Evolutionary conservation across 345 rosid genomes (phyloP).

Genomic region (Populus nigra): DNA sequence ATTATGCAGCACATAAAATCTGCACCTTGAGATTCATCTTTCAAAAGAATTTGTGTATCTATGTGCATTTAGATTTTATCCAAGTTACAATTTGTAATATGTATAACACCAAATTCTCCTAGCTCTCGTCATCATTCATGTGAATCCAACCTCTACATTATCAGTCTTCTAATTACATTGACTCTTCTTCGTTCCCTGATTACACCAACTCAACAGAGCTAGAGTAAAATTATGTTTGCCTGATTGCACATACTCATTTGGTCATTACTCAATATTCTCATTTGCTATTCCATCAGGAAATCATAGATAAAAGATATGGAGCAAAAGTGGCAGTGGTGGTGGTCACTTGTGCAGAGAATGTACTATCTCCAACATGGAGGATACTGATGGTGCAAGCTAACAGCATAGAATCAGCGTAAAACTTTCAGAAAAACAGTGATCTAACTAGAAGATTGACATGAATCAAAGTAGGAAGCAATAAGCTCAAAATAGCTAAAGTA

Average conservation of each 20-base stretch:
- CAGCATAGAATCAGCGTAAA: background rate
- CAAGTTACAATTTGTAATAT: background rate
- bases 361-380: background rate
- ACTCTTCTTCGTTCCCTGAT: background rate
- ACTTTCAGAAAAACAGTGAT: background rate
- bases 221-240: background rate
- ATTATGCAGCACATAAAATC: background rate
- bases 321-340: background rate
- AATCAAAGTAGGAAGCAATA: background rate
- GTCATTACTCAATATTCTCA: background rate
- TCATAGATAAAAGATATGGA: background rate
- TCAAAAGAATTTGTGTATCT: background rate
- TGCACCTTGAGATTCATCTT: background rate
- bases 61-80: background rate
- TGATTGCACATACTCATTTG: background rate
- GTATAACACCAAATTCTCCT: background rate
- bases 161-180: background rate
- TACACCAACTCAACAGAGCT: background rate
- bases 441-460: background rate
- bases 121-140: background rate
- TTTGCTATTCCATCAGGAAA: constrained; percentile 4
- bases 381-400: background rate
- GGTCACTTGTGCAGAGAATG: background rate
- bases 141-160: background rate
- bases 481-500: background rate